These are phyloP conservation scores for Dichotomocladium elegans DNA, from an alignment of 371 early-diverging fungal species.

Conservation along the genomic window DNA sequence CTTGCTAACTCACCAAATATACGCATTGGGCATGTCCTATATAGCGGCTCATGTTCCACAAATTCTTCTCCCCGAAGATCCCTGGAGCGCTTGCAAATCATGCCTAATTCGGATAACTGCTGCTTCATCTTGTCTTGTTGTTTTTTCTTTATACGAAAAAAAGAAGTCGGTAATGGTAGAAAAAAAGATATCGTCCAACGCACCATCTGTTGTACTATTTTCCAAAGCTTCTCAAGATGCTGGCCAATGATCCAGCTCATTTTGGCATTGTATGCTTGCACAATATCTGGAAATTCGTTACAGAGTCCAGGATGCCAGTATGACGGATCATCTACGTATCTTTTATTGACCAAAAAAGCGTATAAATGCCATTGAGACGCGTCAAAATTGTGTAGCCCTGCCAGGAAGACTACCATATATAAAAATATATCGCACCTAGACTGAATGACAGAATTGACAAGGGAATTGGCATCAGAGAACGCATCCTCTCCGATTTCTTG, in stretches of 20 bases:
- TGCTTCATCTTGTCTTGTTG: slow-evolving; percentile 36
- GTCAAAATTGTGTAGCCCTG: not conserved
- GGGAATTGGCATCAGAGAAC: slow-evolving; percentile 26
- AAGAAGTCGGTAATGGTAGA: too few species aligned
- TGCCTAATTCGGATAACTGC: slow-evolving; percentile 15
- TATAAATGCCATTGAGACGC: too few species aligned
- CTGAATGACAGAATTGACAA: slow-evolving; percentile 38
- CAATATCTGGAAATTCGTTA: slow-evolving; percentile 24
- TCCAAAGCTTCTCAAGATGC: slow-evolving; percentile 14
- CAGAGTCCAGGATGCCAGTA: slow-evolving; percentile 44
- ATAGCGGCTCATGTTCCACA: slow-evolving; percentile 17
- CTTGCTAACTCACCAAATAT: slow-evolving; percentile 23
- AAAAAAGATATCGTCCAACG: too few species aligned
- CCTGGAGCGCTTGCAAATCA: slow-evolving; percentile 11
- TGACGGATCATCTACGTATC: slow-evolving; percentile 39
- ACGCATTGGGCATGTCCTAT: slow-evolving; percentile 31
- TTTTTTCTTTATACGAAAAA: slow-evolving; percentile 15
- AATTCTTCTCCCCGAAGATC: slow-evolving; percentile 13
- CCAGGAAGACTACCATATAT: not conserved
- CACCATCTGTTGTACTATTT: slow-evolving; percentile 30
- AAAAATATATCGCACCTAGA: slow-evolving; percentile 23
- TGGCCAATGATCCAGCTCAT: slow-evolving; percentile 20
- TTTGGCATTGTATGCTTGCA: slow-evolving; percentile 28
- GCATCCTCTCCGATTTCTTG: slow-evolving; percentile 35
- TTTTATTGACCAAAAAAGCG: too few species aligned